Base-by-base conservation (phyloP, 2,329 filamentous ascomycete species). In the Aspergillus sp. region DNA sequence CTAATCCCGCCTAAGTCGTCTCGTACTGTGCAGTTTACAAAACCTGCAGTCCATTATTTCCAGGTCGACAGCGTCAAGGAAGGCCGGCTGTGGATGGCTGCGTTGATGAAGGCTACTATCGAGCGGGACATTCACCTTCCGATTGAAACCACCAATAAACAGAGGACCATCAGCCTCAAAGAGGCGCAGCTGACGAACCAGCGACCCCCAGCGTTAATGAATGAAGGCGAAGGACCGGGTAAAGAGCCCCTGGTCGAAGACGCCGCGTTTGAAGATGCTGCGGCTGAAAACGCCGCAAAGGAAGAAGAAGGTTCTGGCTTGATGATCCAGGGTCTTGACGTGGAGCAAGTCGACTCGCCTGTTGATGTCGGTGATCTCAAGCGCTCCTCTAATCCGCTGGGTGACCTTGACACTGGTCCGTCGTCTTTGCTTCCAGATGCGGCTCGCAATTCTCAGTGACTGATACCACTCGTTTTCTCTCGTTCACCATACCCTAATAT, bases 51-150 rank as follows among this genome's bases (percentile, higher is more conserved):
- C 40, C 95, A 99, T 74, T 98, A 97, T 74, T 99, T 99, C 74
- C 95, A 96, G 5, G 92, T 97, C 21, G 93, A 96, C 52, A 96
- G 90, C 67, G 80, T 97, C 58, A 87, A 91, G 67, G 87, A 95
- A 70, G 95, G 95, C 15, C 87, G 95, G 12, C 79, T 96, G 41
- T 99, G 95, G 95, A 99, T 99, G 95, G 95, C 92, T 4, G 95
- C 95, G 6, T 79, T 99, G 52, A 96, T 99, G 91, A 99, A 99
- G 78, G 95, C 95, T 11, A 99, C 95, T 1, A 99, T 99, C 67
- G 93, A 98, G 71, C 89, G 93, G 60, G 95, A 99, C 66, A 78
- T 85, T 68, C 84, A 84, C 4, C 84, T 89, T 60, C 85, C 89
- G 9, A 88, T 96, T 59, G 92, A 91, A 19, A 95, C 90, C 3